Evolutionary conservation across 768 basidiomycete genomes (phyloP), one percentile per base, ranked within the genome.

Genomic region (Hypholoma fasciculare): DNA sequence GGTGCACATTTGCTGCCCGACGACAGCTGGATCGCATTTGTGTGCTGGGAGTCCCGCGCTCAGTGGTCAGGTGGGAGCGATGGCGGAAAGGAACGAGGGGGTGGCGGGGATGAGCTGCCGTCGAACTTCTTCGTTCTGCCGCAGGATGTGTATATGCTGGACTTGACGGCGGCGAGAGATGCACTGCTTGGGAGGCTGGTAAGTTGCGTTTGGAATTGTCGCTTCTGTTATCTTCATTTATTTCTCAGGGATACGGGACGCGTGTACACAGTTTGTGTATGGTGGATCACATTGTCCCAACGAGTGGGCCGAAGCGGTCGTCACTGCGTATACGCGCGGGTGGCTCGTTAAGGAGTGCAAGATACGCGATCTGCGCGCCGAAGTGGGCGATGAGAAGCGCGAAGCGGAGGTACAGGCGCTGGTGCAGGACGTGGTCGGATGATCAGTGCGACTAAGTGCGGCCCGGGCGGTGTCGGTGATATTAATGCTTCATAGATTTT

Each of bases 131-230:
- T 82, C 63, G 83, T 91, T 40, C 90, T 89, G 2, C 90, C 89
- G 36, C 79, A 77, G 68, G 84, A 90, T 64, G 84, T 92, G 38
- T 91, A 92, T 70, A 91, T 93, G 86, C 91, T 90, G 16, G 89
- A 93, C 69, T 69, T 93, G 61, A 90, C 84, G 26, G 88, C 88
- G 1, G 78, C 84, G 7, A 85, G 81, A 4, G 89, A 93, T 65
- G 89, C 89, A 17, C 74, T 92, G 13, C 77, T 93, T 38, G 91
- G 91, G 39, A 93, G 92, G 70, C 72, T 93, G 66, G 88, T 89
- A 58, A 58, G 83, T 75, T 26, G 36, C 44, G 26, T 43, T 43
- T 26, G 19, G 44, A 36, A 42, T 46, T 14, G 2, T 57, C 20
- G 42, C 34, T 6, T 46, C 20, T 40, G 36, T 40, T 53, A 37